A percentile compares a stretch with the other conserved stretches of the same genome.
Evolutionary conservation across 305 asterid species (phyloP).

Genomic region (Ajuga reptans): DNA sequence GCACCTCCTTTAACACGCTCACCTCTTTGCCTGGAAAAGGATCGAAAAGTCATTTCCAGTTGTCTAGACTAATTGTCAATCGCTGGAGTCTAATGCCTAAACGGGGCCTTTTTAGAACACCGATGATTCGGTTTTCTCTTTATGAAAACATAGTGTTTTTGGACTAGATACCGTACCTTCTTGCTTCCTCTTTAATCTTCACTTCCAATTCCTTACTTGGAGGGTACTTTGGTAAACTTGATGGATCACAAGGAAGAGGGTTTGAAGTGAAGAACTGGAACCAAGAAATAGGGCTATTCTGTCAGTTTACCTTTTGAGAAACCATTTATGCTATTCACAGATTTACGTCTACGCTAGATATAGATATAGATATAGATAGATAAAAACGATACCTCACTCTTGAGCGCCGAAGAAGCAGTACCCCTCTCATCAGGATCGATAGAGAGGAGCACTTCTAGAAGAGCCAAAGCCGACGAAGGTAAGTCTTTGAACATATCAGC

Average conservation of each 20-base stretch:
- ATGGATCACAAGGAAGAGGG: conserved; percentile 74
- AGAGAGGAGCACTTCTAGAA: conserved; percentile 57
- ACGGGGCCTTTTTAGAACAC: not conserved
- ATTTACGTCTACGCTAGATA: not conserved
- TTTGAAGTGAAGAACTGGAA: conserved; percentile 59
- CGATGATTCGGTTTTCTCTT: not conserved
- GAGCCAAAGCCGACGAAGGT: conserved; percentile 62
- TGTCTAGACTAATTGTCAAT: not conserved
- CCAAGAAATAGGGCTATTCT: not conserved
- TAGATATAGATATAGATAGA: not conserved
- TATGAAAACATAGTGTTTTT: not conserved
- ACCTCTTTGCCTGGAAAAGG: conserved; percentile 40
- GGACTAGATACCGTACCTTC: conserved; percentile 32
- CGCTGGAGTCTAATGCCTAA: too few species aligned
- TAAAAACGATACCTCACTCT: conserved; percentile 40
- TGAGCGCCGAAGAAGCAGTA: conserved; percentile 60
- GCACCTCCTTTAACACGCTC: conserved; percentile 51
- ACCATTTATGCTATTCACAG: not conserved
- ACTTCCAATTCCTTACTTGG: conserved; percentile 71
- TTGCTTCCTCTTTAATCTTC: conserved; percentile 52
- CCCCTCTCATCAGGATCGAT: conserved; percentile 72
- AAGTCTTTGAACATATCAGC: conserved; percentile 61
- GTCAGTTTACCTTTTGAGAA: not conserved
- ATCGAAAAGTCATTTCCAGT: conserved; percentile 1
- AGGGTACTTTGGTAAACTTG: conserved; percentile 57